Evolutionary conservation across 1,139 yeast genomes (phyloP).

Genomic region (Maudiozyma humilis): DNA sequence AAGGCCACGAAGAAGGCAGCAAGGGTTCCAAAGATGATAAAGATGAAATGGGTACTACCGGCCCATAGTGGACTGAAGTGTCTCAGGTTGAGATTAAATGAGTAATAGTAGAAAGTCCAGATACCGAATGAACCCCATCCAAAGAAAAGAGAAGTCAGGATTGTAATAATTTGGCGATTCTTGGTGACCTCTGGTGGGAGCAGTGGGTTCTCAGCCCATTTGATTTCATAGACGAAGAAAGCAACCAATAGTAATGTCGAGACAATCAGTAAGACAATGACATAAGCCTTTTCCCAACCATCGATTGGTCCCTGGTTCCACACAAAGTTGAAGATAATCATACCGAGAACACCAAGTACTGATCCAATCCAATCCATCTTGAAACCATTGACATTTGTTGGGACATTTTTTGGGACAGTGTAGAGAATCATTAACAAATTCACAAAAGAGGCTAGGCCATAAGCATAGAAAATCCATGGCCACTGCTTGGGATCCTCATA

Average conservation of each 20-base stretch:
- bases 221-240: slow-evolving; percentile 28
- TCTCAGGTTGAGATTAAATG: slow-evolving; percentile 39
- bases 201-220: slow-evolving; percentile 34
- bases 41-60: slow-evolving; percentile 40
- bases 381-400: slow-evolving; percentile 18
- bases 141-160: slow-evolving; percentile 31
- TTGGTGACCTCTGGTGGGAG: slow-evolving; percentile 39
- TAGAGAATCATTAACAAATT: slow-evolving; percentile 30
- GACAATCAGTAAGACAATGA: slow-evolving; percentile 39
- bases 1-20: slow-evolving; percentile 42
- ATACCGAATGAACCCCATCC: slow-evolving; percentile 58
- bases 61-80: slow-evolving; percentile 40
- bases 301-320: slow-evolving; percentile 50
- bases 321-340: slow-evolving; percentile 43
- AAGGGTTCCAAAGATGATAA: slow-evolving; percentile 39
- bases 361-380: slow-evolving; percentile 42
- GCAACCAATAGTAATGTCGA: slow-evolving; percentile 35
- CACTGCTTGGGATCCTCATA: slow-evolving; percentile 35
- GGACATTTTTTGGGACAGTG: slow-evolving; percentile 34
- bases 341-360: slow-evolving; percentile 39
- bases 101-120: slow-evolving; percentile 37
- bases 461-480: slow-evolving; percentile 48
- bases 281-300: slow-evolving; percentile 45
- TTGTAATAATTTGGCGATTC: slow-evolving; percentile 31
- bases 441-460: slow-evolving; percentile 34